These are phyloP conservation scores for Juglanconis sp. DNA, from an alignment of 2,329 filamentous ascomycete species.

Conservation along the genomic window DNA sequence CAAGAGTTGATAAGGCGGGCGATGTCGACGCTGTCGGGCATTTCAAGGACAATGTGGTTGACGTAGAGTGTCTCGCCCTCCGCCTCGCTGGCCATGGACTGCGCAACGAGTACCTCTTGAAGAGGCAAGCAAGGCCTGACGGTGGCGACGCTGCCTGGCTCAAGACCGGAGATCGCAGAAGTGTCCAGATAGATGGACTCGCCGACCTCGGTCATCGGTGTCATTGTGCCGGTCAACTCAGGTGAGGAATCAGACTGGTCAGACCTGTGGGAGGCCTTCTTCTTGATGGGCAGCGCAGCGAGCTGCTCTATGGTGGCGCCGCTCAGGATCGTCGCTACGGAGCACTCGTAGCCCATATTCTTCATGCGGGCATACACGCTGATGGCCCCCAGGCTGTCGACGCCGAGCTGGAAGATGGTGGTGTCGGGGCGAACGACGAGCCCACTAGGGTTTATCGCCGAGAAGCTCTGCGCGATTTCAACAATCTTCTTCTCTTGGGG, in stretches of 20 bases:
- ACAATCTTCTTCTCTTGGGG: not conserved
- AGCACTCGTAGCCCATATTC: slow-evolving; percentile 30
- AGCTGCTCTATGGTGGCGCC: slow-evolving; percentile 33
- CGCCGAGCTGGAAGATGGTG: slow-evolving; percentile 32
- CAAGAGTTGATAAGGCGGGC: slow-evolving; percentile 24
- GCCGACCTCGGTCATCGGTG: not conserved
- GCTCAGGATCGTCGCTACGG: slow-evolving; percentile 32
- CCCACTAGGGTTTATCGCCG: slow-evolving; percentile 3
- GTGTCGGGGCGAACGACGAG: slow-evolving; percentile 8
- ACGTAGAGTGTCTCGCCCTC: slow-evolving; percentile 29
- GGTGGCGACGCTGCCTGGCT: slow-evolving; percentile 7
- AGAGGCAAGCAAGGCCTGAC: slow-evolving; percentile 21
- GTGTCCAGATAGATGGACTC: no score
- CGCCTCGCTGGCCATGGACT: slow-evolving; percentile 27
- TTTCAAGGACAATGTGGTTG: slow-evolving; percentile 30
- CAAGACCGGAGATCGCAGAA: slow-evolving; percentile 8
- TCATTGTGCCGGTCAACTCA: not conserved
- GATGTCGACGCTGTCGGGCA: slow-evolving; percentile 21
- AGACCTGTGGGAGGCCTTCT: not conserved
- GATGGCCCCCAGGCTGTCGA: slow-evolving; percentile 36
- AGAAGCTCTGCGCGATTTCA: slow-evolving; percentile 4
- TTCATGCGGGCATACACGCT: slow-evolving; percentile 32
- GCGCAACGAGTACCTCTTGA: slow-evolving; percentile 29
- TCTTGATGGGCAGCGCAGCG: slow-evolving; percentile 15
- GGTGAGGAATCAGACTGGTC: not conserved